These are phyloP conservation scores for Suillus hirtellus DNA, from an alignment of 768 basidiomycete genomes.

Conservation along the genomic window DNA sequence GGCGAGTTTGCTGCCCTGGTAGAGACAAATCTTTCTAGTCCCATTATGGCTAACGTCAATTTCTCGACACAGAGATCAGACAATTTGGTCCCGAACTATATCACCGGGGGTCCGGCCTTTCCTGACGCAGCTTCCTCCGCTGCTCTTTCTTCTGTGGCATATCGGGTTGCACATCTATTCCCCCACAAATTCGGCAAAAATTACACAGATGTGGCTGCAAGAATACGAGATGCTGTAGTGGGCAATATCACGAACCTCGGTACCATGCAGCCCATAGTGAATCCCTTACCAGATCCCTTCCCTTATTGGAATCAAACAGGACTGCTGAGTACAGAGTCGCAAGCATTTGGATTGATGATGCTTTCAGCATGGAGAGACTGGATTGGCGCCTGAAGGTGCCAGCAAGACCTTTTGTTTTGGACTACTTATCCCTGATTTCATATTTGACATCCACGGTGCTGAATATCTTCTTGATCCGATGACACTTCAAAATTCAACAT, in stretches of 20 bases:
- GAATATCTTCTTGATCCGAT: background rate
- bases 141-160: conserved; percentile 24
- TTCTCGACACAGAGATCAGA: conserved; percentile 28
- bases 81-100: conserved; percentile 38
- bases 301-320: conserved; percentile 27
- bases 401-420: background rate
- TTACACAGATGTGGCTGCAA: conserved; percentile 31
- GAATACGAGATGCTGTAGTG: conserved; percentile 34
- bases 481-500: background rate
- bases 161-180: conserved; percentile 29
- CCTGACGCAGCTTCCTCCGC: conserved; percentile 38
- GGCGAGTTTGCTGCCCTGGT: conserved; percentile 46
- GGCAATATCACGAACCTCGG: conserved; percentile 37
- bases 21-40: background rate
- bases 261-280: conserved; percentile 36
- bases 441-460: background rate
- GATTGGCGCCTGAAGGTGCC: background rate
- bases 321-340: conserved; percentile 20
- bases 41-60: background rate
- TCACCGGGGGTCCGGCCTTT: conserved; percentile 31
- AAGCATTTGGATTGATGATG: conserved; percentile 24
- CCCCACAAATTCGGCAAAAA: conserved; percentile 33
- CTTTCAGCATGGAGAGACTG: conserved; percentile 22
- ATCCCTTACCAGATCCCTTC: conserved; percentile 28
- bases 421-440: background rate